Evolutionary conservation across 495 filamentous ascomycete species (phyloP).

Genomic region (Annulohypoxylon moriforme): DNA sequence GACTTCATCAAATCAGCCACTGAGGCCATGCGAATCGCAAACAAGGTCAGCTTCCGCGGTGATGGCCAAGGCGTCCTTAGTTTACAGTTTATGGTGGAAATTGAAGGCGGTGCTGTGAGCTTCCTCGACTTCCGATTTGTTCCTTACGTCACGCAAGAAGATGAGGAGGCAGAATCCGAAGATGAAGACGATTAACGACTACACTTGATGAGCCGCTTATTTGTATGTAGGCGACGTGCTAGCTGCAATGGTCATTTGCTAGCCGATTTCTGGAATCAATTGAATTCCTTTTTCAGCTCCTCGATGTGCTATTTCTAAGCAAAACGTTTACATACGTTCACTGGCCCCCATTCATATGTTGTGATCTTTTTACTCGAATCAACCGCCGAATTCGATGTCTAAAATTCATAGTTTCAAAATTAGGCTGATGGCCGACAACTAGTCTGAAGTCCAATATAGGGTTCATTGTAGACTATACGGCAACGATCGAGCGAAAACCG

Average conservation of each 20-base stretch:
- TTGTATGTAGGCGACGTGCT: not conserved
- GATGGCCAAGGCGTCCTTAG: constrained; percentile 91
- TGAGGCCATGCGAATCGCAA: constrained; percentile 89
- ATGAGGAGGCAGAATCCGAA: constrained; percentile 54
- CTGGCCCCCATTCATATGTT: not conserved
- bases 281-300: not conserved
- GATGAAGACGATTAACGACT: constrained; percentile 41
- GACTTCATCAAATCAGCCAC: constrained; percentile 81
- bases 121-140: constrained; percentile 65
- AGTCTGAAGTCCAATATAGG: not conserved
- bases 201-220: not conserved
- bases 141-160: constrained; percentile 55
- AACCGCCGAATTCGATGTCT: not conserved
- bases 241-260: not conserved
- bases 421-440: not conserved
- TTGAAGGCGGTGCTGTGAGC: constrained; percentile 62
- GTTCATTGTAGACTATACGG: not conserved
- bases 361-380: not conserved
- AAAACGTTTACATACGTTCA: not conserved
- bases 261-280: not conserved
- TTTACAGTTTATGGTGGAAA: constrained; percentile 95
- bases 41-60: constrained; percentile 89
- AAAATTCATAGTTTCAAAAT: not conserved
- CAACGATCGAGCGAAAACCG: not conserved
- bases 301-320: not conserved